Percentiles rank a stretch among this genome's conserved stretches.
phyloP scores from a whole-genome alignment of 2,329 filamentous ascomycete species.

The Fusarium sp. region DNA sequence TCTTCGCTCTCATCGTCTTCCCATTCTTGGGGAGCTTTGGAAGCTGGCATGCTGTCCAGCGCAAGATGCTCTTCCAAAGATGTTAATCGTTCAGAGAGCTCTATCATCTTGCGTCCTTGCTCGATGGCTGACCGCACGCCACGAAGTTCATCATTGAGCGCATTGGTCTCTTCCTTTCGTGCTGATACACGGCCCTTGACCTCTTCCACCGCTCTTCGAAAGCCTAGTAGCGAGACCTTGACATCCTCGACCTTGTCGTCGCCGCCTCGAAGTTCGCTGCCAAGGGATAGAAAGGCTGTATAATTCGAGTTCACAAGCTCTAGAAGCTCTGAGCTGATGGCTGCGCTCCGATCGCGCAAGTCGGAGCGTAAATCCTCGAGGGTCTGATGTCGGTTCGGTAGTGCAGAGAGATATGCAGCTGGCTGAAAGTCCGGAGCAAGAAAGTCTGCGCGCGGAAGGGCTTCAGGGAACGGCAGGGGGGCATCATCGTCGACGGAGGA shows the following conservation, averaged over 20 bases:
- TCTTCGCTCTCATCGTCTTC: constrained; percentile 54
- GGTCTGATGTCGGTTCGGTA: constrained; percentile 90
- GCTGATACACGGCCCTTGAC: constrained; percentile 71
- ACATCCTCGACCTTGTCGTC: constrained; percentile 93
- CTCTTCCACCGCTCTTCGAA: constrained; percentile 80
- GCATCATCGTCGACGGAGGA: constrained; percentile 64
- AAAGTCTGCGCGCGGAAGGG: constrained; percentile 84
- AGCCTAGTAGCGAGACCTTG: constrained; percentile 83
- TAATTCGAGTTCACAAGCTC: constrained; percentile 97
- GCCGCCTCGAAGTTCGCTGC: constrained; percentile 81
- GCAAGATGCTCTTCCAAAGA: constrained; percentile 70
- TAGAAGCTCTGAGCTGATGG: constrained; percentile 84
- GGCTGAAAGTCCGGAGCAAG: constrained; percentile 79
- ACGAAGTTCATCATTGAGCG: constrained; percentile 70
- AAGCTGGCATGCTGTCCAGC: constrained; percentile 53
- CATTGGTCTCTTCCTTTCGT: constrained; percentile 68
- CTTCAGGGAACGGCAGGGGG: constrained; percentile 85
- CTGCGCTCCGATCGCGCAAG: constrained; percentile 78
- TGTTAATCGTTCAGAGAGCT: constrained; percentile 68
- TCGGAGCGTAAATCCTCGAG: constrained; percentile 92
- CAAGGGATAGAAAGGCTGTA: constrained; percentile 85
- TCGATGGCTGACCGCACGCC: constrained; percentile 70
- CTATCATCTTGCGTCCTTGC: constrained; percentile 67
- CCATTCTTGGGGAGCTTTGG: constrained; percentile 37
- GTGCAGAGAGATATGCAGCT: constrained; percentile 77